Evolutionary conservation across 192 early-diverging fungal species (phyloP).

Genomic region (Podila horticola): DNA sequence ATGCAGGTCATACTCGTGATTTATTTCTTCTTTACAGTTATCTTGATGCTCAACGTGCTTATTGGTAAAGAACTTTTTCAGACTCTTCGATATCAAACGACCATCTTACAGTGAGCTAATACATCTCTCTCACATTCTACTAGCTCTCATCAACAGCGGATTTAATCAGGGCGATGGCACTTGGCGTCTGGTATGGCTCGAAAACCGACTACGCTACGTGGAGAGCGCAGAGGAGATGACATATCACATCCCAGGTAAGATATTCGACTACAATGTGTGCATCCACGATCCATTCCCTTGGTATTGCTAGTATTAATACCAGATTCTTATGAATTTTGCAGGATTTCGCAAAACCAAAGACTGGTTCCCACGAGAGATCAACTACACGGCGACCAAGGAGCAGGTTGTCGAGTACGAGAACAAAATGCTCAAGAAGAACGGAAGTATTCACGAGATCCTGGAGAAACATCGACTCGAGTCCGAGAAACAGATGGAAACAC

Average conservation of each 20-base stretch:
- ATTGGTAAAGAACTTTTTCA: constrained; percentile 2
- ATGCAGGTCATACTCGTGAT: constrained; percentile 14
- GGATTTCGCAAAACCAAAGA: background rate
- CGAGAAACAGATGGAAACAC: no score
- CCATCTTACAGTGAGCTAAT: background rate
- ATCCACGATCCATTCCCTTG: background rate
- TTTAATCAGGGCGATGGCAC: background rate
- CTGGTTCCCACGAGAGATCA: background rate
- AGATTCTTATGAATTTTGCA: background rate
- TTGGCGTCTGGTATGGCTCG: constrained; percentile 1
- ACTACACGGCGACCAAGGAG: background rate
- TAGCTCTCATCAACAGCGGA: constrained; percentile 10
- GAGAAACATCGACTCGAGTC: no score
- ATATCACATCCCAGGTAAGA: constrained; percentile 7
- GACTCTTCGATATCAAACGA: background rate
- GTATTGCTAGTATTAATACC: background rate
- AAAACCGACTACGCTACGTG: constrained; percentile 5
- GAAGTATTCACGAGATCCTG: no score
- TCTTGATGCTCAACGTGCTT: constrained; percentile 24
- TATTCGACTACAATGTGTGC: background rate
- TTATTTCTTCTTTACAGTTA: constrained; percentile 21
- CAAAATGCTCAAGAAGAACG: background rate
- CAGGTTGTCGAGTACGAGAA: background rate
- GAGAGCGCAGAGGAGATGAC: constrained; percentile 14
- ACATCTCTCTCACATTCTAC: background rate